A percentile compares a stretch with the other conserved stretches of the same genome.
These are phyloP conservation scores for Pseudomassariella vexata DNA, from an alignment of 2,329 filamentous ascomycete species.

Conservation along the genomic window DNA sequence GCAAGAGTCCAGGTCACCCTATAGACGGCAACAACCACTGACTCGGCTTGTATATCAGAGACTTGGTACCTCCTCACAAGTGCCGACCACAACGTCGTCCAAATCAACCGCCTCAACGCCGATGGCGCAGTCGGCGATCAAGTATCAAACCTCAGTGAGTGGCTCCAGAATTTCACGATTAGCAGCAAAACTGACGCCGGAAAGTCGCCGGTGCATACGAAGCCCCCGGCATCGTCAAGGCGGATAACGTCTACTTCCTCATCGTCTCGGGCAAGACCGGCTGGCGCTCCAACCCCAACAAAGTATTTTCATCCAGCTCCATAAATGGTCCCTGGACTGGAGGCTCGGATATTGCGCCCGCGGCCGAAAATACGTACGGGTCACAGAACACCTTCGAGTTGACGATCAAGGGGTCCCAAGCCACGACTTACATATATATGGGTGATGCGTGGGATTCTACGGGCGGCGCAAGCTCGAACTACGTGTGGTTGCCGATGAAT, in stretches of 20 bases:
- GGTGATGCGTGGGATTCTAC: constrained; percentile 30
- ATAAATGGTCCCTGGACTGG: constrained; percentile 26
- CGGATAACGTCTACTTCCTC: constrained; percentile 26
- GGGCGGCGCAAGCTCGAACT: constrained; percentile 27
- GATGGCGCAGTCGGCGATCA: constrained; percentile 28
- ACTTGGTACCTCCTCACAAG: constrained; percentile 33
- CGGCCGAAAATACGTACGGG: constrained; percentile 27
- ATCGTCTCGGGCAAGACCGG: constrained; percentile 31
- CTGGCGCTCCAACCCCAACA: constrained; percentile 29
- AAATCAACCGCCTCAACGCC: constrained; percentile 30
- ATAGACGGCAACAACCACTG: too few relatives aligned
- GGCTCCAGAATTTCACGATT: too few relatives aligned
- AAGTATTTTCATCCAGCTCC: constrained; percentile 26
- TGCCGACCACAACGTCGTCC: constrained; percentile 33
- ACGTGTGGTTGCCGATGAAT: constrained; percentile 32
- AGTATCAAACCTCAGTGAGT: too few relatives aligned
- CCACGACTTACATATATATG: constrained; percentile 30
- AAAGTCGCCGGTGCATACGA: constrained; percentile 26
- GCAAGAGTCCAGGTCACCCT: too few relatives aligned
- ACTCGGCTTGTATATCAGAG: constrained; percentile 12
- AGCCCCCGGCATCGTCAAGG: constrained; percentile 28
- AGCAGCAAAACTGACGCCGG: too few relatives aligned
- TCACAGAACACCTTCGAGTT: constrained; percentile 31
- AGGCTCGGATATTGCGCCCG: constrained; percentile 27
- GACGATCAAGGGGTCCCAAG: constrained; percentile 23